Evolutionary conservation across 2,329 filamentous ascomycete species (phyloP).

Genomic region (Chaetomiaceae sp.): DNA sequence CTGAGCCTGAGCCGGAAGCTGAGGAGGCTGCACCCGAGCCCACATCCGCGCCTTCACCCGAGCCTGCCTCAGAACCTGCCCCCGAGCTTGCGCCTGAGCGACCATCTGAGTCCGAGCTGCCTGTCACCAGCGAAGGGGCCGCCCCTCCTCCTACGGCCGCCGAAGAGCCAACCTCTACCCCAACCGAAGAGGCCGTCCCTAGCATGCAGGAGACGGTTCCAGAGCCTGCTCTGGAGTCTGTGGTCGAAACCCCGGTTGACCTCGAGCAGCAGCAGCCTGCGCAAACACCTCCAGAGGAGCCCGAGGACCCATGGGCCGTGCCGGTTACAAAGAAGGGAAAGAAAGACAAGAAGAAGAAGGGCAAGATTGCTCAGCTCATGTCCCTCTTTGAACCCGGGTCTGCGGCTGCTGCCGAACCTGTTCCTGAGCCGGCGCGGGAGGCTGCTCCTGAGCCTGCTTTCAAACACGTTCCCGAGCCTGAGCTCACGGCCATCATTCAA

Average conservation of each 20-base stretch:
- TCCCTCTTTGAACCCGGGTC: neutral
- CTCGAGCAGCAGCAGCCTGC: neutral
- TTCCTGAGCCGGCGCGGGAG: constrained; percentile 8
- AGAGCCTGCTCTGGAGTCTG: neutral
- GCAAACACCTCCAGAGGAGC: neutral
- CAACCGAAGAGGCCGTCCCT: neutral
- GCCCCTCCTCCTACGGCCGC: no score
- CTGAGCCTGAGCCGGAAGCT: neutral
- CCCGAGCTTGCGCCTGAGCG: neutral
- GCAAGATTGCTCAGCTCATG: constrained; percentile 15
- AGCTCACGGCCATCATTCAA: neutral
- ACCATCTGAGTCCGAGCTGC: no score
- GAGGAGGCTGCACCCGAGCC: neutral
- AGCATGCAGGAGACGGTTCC: neutral
- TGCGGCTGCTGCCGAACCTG: neutral
- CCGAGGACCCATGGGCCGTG: constrained; percentile 6
- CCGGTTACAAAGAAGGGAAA: constrained; percentile 32
- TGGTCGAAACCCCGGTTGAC: neutral
- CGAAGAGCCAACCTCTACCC: neutral
- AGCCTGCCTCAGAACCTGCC: neutral
- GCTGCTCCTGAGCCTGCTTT: constrained; percentile 1
- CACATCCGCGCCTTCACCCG: neutral
- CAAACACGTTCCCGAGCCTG: neutral
- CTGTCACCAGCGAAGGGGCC: neutral
- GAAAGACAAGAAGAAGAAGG: constrained; percentile 28